phyloP scores from a whole-genome alignment of 2,329 filamentous ascomycete genomes.

The Venturia aucupariae region DNA sequence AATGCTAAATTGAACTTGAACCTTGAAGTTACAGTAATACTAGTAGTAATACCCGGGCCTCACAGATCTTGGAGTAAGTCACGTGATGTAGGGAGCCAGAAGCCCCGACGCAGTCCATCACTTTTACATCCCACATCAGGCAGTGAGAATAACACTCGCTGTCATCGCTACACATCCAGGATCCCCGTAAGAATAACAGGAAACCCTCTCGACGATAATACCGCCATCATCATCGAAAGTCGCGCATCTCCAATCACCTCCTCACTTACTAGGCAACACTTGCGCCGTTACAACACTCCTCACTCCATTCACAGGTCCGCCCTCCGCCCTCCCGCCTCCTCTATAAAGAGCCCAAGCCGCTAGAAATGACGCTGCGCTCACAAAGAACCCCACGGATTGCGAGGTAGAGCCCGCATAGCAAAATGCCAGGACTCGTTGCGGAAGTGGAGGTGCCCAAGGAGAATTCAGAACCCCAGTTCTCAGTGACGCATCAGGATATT shows the following conservation, averaged over 20 bases:
- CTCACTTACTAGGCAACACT: neutral
- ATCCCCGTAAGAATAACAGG: neutral
- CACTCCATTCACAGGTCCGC: neutral
- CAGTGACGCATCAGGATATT: constrained; percentile 74
- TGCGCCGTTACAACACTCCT: neutral
- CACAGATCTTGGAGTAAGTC: too few species aligned
- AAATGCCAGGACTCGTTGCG: constrained; percentile 15
- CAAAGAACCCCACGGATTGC: constrained; percentile 5
- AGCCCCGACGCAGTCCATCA: neutral
- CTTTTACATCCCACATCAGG: neutral
- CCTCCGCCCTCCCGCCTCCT: neutral
- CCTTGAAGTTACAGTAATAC: too few species aligned
- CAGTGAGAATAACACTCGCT: neutral
- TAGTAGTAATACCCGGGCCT: too few species aligned
- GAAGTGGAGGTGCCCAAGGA: constrained; percentile 21
- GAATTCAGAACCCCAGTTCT: constrained; percentile 34
- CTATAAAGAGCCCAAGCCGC: neutral
- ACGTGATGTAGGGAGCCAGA: neutral
- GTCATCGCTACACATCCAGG: neutral
- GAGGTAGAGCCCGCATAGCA: constrained; percentile 12
- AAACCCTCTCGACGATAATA: neutral
- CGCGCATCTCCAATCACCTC: neutral
- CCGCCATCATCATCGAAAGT: neutral
- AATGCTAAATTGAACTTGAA: too few species aligned
- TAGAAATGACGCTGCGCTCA: constrained; percentile 12